Evolutionary conservation across 176 grass and related monocot species (phyloP).

Genomic region (Secale cereale): DNA sequence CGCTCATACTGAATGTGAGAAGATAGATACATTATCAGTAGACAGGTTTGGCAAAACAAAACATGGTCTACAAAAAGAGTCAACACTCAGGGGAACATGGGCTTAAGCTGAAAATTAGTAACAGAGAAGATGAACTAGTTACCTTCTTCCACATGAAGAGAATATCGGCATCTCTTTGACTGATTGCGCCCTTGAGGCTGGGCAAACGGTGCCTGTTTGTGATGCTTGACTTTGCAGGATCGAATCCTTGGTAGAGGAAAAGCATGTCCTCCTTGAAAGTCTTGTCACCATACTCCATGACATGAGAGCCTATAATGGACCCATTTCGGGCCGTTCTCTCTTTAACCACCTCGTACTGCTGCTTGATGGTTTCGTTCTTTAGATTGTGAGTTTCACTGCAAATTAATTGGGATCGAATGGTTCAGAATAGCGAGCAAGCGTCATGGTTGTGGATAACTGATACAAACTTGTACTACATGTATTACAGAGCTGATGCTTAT

Average conservation of each 20-base stretch:
- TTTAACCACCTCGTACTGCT: constrained; percentile 79
- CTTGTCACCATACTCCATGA: constrained; percentile 96
- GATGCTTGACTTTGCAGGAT: constrained; percentile 58
- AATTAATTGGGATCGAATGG: constrained; percentile 11
- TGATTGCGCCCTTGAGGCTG: constrained; percentile 37
- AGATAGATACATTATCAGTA: not conserved
- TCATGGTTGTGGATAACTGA: not conserved
- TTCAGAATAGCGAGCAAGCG: not conserved
- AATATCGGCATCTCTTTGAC: constrained; percentile 89
- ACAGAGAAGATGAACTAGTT: not conserved
- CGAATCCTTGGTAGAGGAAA: constrained; percentile 88
- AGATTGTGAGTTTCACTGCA: constrained; percentile 77
- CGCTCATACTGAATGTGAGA: constrained; percentile 62
- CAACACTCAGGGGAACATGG: not conserved
- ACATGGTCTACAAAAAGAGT: not conserved
- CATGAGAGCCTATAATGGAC: constrained; percentile 59
- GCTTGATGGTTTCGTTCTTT: constrained; percentile 67
- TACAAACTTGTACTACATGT: not conserved
- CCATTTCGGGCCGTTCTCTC: constrained; percentile 54
- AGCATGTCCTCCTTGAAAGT: constrained; percentile 77
- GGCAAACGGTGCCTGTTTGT: constrained; percentile 47
- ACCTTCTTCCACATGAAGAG: constrained; percentile 90
- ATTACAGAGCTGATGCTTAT: not conserved
- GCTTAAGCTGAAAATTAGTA: not conserved
- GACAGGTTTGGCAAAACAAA: not conserved